A percentile compares a stretch with the other conserved stretches of the same genome.
These are phyloP conservation scores for Purpureocillium lavendulum DNA, from an alignment of 2,329 filamentous ascomycete species.

Conservation along the genomic window DNA sequence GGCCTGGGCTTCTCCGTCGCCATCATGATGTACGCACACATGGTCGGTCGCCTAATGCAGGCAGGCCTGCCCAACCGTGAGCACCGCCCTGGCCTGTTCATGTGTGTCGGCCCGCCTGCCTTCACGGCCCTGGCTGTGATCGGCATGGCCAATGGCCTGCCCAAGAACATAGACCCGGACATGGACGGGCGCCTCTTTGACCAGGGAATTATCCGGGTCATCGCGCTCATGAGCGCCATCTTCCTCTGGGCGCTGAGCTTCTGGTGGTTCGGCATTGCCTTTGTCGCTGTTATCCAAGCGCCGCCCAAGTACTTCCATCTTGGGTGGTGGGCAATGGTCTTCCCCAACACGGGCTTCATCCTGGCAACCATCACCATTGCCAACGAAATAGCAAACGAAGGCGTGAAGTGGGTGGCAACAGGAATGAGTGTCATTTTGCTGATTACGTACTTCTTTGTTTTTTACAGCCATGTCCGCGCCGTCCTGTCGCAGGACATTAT, in stretches of 20 bases:
- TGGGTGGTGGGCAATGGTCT: conserved; percentile 57
- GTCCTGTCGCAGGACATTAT: conserved; percentile 45
- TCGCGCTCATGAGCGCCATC: conserved; percentile 40
- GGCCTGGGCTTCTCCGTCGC: conserved; percentile 62
- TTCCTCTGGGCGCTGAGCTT: conserved; percentile 56
- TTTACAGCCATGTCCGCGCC: conserved; percentile 34
- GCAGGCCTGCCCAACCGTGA: conserved; percentile 50
- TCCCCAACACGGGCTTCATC: conserved; percentile 53
- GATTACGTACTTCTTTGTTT: conserved; percentile 32
- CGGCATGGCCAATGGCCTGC: conserved; percentile 47
- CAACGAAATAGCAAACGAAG: conserved; percentile 34
- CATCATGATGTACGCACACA: conserved; percentile 64
- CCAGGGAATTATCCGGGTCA: conserved; percentile 32
- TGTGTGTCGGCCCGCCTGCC: conserved; percentile 65
- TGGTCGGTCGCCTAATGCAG: conserved; percentile 64
- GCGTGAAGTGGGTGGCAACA: conserved; percentile 37
- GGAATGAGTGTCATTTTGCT: conserved; percentile 40
- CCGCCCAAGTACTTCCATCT: conserved; percentile 46
- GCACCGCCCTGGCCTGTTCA: conserved; percentile 63
- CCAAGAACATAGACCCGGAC: conserved; percentile 34
- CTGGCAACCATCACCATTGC: conserved; percentile 48
- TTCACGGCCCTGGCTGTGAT: conserved; percentile 65
- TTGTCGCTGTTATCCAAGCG: conserved; percentile 23
- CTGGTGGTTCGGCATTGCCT: conserved; percentile 46
- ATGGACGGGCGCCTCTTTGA: conserved; percentile 32